Percentiles rank a stretch among this genome's conserved stretches.
phyloP scores from a whole-genome alignment of 78 protist genomes.

The Dictyostelium purpureum region DNA sequence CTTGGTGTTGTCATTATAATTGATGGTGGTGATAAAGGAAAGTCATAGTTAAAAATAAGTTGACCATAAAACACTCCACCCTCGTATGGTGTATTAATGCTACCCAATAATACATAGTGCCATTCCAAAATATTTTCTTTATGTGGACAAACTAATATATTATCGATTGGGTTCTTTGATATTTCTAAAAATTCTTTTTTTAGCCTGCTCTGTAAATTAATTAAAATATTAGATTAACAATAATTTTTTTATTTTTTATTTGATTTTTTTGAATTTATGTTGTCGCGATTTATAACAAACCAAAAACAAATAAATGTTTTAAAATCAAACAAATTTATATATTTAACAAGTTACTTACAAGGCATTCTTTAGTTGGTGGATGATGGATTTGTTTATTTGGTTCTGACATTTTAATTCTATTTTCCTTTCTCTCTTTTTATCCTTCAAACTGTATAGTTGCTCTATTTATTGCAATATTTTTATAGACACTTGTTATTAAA shows the following conservation, averaged over 20 bases:
- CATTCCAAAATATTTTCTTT: slow-evolving; percentile 58
- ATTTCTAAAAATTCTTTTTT: slow-evolving; percentile 66
- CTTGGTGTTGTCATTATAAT: neutral
- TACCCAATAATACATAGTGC: slow-evolving; percentile 62
- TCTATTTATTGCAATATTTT: neutral
- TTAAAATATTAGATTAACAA: neutral
- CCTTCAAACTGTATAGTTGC: too few species aligned
- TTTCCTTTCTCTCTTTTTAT: neutral
- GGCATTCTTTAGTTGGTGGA: slow-evolving; percentile 76
- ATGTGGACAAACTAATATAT: slow-evolving; percentile 62
- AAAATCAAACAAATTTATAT: too few species aligned
- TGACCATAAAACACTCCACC: slow-evolving; percentile 61
- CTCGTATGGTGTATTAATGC: slow-evolving; percentile 45
- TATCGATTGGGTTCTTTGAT: slow-evolving; percentile 60
- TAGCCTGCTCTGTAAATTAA: neutral
- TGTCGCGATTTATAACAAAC: too few species aligned
- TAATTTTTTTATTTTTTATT: neutral
- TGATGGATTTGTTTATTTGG: too few species aligned
- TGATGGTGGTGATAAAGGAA: slow-evolving; percentile 63
- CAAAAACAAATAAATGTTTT: too few species aligned
- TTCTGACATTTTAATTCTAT: neutral
- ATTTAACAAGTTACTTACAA: slow-evolving; percentile 2
- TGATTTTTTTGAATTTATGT: too few species aligned
- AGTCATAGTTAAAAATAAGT: slow-evolving; percentile 41
- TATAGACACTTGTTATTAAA: too few species aligned